Conservation (phyloP, 1,139 yeast genomes). For the Blastobotrys raffinosifermentans region DNA sequence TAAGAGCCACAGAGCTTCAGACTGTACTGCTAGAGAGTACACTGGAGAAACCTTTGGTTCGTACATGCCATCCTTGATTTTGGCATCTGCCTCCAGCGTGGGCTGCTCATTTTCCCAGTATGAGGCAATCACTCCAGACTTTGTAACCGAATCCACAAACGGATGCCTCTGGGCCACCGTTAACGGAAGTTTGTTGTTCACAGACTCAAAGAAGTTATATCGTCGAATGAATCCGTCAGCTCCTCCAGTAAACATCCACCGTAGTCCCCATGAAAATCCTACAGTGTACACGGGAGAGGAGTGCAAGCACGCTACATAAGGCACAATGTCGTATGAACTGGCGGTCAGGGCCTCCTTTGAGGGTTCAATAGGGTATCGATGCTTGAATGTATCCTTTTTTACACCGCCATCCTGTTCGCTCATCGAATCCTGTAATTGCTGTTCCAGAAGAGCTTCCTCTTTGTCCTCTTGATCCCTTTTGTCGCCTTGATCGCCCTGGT, state of each 20-base stretch:
- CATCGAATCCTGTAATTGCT: constrained; percentile 19
- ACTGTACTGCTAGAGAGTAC: constrained; percentile 76
- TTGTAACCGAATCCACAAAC: constrained; percentile 74
- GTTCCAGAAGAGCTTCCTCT: constrained; percentile 11
- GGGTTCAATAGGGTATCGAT: constrained; percentile 21
- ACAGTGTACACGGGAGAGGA: constrained; percentile 56
- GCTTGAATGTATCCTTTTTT: constrained; percentile 24
- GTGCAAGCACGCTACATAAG: constrained; percentile 39
- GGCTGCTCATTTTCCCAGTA: constrained; percentile 98
- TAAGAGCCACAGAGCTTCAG: constrained; percentile 77
- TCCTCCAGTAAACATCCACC: constrained; percentile 91
- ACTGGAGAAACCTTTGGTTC: constrained; percentile 63
- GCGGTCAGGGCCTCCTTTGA: constrained; percentile 15
- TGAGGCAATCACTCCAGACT: constrained; percentile 72
- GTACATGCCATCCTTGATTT: constrained; percentile 38
- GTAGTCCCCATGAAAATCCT: constrained; percentile 74
- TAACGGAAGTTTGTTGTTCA: constrained; percentile 83
- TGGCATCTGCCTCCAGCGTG: constrained; percentile 43
- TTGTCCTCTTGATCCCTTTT: constrained; percentile 5
- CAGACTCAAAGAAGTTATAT: constrained; percentile 77
- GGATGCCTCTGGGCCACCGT: constrained; percentile 92
- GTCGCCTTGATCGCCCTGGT: constrained; percentile 1
- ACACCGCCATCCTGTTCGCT: constrained; percentile 10
- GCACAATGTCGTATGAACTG: constrained; percentile 36
- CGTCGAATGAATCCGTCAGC: constrained; percentile 92